Evolutionary conservation across 176 grass and related monocot genomes (phyloP), one percentile per base, ranked within the genome.

Genomic region (Paspalum vaginatum): DNA sequence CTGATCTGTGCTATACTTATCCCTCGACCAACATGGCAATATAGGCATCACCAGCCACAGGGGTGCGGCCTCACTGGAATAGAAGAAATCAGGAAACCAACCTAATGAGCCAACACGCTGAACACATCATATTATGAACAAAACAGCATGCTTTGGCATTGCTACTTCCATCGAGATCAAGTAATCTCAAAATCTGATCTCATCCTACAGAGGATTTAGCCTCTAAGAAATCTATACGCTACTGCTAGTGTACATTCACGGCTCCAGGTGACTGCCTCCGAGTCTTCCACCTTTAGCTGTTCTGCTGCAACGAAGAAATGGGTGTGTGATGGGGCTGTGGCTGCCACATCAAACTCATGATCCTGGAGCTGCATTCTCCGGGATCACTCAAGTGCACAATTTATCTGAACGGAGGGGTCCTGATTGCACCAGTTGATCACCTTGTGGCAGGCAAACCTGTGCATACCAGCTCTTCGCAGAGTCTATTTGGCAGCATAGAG

Each of bases 401-500:
- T 37, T 39, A 21, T 53, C 54, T 38, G 47, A 47, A 53, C 14
- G 11, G 37, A 38, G 20, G 18, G 49, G 32, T 18, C 42, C 57
- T 43, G 66, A 22, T 73, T 15, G 46, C 66, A 71, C 57, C 5
- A 6, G 21, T 7, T 17, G 17, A 20, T 67, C 42, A 32, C 27
- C 27, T 45, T 21, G 51, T 42, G 43, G 50, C 27, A 41, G 20
- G 66, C 25, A 58, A 20, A 67, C 20, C 15, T 67, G 68, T 46
- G 18, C 55, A 5, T 22, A 57, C 40, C 32, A 32, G 32, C 32
- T 32, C 32, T 32, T 32, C 32, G 32, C 32, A 32, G 38, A 41
- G 58, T 77, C 84, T 90, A 97, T 75, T 97, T 97, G 75, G 87
- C 94, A 21, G 88, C 91, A 69, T 97, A 97, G 91, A 97, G 52